Base-by-base conservation (phyloP, 345 rosid genomes). In the Trapa incisa region DNA sequence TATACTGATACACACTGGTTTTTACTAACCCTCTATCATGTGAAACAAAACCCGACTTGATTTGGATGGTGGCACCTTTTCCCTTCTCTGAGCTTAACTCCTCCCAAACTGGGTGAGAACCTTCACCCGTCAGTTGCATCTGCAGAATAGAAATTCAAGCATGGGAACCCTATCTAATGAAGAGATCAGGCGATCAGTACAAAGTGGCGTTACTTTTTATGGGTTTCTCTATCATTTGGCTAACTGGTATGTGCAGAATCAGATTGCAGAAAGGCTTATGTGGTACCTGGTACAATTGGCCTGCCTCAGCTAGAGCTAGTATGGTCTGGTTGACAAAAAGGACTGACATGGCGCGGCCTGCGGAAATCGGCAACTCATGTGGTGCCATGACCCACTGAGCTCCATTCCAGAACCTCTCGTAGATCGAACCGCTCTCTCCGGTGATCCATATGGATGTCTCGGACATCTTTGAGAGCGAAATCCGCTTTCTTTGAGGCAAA, bases 401-500 rank as follows among this genome's bases (percentile, higher is more conserved):
- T 66, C 90, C 86, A 79, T 87, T 87, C 90, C 90, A 87, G 71
- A 80, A 87, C 78, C 89, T 80, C 80, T 87, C 90, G 57, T 85
- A 82, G 70, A 83, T 80, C 3, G 83, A 76, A 47, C 93, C 87
- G 68, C 93, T 85, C 69, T 80, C 80, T 41, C 90, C 86, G 12
- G 90, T 85, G 47, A 87, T 75, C 93, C 93, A 87, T 32, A 85
- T 74, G 29, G 88, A 87, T 38, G 81, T 64, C 61, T 83, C 90
- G 1, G 87, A 82, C 84, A 85, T 84, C 75, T 73, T 85, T 16
- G 81, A 76, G 73, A 85, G 67, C 4, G 94, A 85, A 68, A 80
- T 69, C 73, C 86, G 81, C 78, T 81, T 87, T 42, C 94, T 87
- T 54, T 54, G 64, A 43, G 85, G 80, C 67, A 87, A 68, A 76